phyloP scores from a whole-genome alignment of 179 eudicot species.

The Drosera spatulata region DNA sequence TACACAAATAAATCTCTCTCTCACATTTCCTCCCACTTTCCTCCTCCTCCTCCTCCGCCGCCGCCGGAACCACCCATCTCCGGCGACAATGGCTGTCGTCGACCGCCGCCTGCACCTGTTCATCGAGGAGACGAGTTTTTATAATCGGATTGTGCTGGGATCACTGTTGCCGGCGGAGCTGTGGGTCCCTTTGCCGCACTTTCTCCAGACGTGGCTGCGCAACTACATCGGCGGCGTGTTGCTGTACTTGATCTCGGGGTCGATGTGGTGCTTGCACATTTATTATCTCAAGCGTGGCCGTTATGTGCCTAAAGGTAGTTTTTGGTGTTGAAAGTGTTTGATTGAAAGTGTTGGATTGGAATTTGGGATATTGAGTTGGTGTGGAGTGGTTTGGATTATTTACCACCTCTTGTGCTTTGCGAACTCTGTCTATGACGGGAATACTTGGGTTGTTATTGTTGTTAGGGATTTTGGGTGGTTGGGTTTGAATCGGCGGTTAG shows the following conservation, averaged over 20 bases:
- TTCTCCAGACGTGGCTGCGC: constrained; percentile 64
- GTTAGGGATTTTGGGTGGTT: too few relatives aligned
- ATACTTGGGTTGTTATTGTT: too few relatives aligned
- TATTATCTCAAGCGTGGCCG: constrained; percentile 73
- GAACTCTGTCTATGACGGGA: too few relatives aligned
- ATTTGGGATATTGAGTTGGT: too few relatives aligned
- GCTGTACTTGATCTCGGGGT: constrained; percentile 57
- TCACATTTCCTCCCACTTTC: background rate
- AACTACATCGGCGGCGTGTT: constrained; percentile 58
- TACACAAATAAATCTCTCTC: background rate
- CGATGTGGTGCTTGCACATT: constrained; percentile 81
- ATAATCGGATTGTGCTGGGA: constrained; percentile 50
- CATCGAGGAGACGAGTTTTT: constrained; percentile 37
- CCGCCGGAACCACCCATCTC: background rate
- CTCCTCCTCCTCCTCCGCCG: background rate
- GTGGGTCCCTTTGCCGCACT: constrained; percentile 64
- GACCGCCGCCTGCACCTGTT: constrained; percentile 24
- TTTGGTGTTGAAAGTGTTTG: too few relatives aligned
- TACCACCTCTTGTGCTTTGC: too few relatives aligned
- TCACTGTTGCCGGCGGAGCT: constrained; percentile 26
- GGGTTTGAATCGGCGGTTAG: too few relatives aligned
- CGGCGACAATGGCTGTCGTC: constrained; percentile 1
- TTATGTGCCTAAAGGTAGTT: constrained; percentile 71
- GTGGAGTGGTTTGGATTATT: too few relatives aligned
- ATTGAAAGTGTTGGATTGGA: too few relatives aligned